Base-by-base conservation (phyloP, 2,329 filamentous ascomycete genomes). In the Pyrenophora teres region DNA sequence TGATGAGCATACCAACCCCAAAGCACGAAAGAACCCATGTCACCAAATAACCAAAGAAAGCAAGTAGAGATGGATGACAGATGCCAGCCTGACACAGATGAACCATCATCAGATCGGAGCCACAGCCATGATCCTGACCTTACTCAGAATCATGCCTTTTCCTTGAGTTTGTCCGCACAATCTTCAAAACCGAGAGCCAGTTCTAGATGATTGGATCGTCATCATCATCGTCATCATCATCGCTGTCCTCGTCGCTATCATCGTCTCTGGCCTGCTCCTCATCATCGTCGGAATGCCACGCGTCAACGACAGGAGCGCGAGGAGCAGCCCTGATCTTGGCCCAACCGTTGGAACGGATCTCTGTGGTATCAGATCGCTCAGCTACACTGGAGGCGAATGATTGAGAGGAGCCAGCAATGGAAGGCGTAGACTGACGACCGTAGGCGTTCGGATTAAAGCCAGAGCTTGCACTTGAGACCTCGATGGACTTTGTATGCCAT, bases 211-310 rank as follows among this genome's bases (percentile, higher is more conserved):
- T 70, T 7, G 64, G 68, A 21, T 73, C 70, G 18, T 72, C 72
- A 42, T 69, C 69, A n/a, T 69, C 65, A 40, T 79, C 70, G 27
- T 64, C 56, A 35, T 60, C 57, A 18, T 72, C 75, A 8, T 76
- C 23, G 2, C 23, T 25, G 23, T 69, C 69, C 13, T 69, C 65
- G 40, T 79, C 70, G 23, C 64, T 56, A 32, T 60, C 57, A 18
- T 72, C 75, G 7, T 80, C 78, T 15, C 15, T 15, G 15, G 15
- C 15, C 15, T 15, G 15, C 70, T 76, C 23, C 68, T 76, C 31
- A 9, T 54, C 43, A 4, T 52, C 35, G 2, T 56, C 51, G 13
- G 46, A 56, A 19, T 68, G 63, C 48, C 51, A 56, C 1, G 41
- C 39, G 19, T 51, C 48, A 15, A 55, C 33, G 1, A 30, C 40